Evolutionary conservation across 2,329 filamentous ascomycete species (phyloP), one percentile per base, ranked within the genome.

Genomic region (Beauveria sp.): DNA sequence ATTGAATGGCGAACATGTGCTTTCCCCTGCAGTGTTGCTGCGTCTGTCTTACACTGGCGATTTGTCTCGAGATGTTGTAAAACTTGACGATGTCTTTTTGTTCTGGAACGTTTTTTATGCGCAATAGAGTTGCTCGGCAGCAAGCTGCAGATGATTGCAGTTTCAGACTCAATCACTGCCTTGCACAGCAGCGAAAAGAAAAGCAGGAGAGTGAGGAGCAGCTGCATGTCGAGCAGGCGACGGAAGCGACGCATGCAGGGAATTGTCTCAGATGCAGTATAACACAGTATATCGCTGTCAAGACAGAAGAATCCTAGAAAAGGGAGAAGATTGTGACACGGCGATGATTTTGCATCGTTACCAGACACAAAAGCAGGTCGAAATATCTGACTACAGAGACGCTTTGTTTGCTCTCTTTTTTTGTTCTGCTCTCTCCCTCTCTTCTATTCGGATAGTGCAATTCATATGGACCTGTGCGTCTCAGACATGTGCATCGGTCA

Each of bases 101-200:
- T 49, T 24, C 55, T 49, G 30, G 45, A 58, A 45, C 26, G 4
- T 34, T 38, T 12, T 30, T 42, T 5, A 18, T 22, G 38, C 4
- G 3, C 9, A n/a, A 20, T 10, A n/a, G 12, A 42, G 55, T 22
- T 20, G n/a, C 34, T 5, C 16, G 12, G 24, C n/a, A 45, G 24
- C 49, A 28, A 40, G n/a, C 49, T 53, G 50, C 49, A 60, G 40
- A 50, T 16, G 28, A 28, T 38, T 18, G 49, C n/a, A 46, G 58
- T 60, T 54, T 60, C 58, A 54, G 50, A 60, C 30, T n/a, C 57
- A 46, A 18, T 38, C 40, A 60, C 49, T 28, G 47, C 56, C 38
- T 51, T 7, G 47, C 38, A 9, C 22, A 30, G 10, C 4, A 51
- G n/a, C 14, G 12, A 22, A 18, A 40, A 9, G 16, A 38, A 42